Evolutionary conservation across 225 moss, liverwort and hornwort genomes (phyloP), one percentile per base, ranked within the genome.

Genomic region (Antitrichia curtipendula): DNA sequence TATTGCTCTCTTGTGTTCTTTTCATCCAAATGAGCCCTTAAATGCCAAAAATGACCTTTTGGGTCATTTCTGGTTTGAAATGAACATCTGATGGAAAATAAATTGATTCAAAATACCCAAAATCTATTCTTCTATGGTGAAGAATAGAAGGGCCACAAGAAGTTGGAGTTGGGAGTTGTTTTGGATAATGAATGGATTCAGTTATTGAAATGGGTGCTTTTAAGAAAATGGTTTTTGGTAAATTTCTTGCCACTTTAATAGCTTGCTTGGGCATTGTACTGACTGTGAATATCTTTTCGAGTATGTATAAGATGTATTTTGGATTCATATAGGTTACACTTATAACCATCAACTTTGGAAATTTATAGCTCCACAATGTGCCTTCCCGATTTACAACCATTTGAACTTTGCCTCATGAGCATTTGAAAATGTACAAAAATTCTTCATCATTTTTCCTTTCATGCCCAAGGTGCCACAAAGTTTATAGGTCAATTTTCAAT

Each of bases 161-260:
- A 75, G 20, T 32, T 31, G 47, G 49, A 19, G 19, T 20, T 21
- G 34, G 13, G 7, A 49, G 32, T 22, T 34, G 34, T 75, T 52
- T 75, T 75, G 22, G 9, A 34, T 52, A 9, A 22, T 34, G 6
- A 23, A 34, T 52, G 34, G 34, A 9, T 34, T 36, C 6, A 50
- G 5, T 52, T 23, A 52, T 52, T 9, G 14, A 75, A 75, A 50
- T 32, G 22, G 22, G 14, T 34, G 34, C 9, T 76, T 50, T 9
- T 75, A 52, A 22, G 22, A 75, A 52, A 1, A 53, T 14, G 23
- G 0, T 34, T 76, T 34, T 22, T 1, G 6, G 4, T 20, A 34
- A 34, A 10, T 0, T 0, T 1, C 0, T 47, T 29, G 18, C 11
- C 18, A 47, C 11, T 47, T 28, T 7, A 31, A 6, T 19, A 47